Evolutionary conservation across 176 grass and related monocot species (phyloP), one percentile per base, ranked within the genome.

Genomic region (Themeda triandra): DNA sequence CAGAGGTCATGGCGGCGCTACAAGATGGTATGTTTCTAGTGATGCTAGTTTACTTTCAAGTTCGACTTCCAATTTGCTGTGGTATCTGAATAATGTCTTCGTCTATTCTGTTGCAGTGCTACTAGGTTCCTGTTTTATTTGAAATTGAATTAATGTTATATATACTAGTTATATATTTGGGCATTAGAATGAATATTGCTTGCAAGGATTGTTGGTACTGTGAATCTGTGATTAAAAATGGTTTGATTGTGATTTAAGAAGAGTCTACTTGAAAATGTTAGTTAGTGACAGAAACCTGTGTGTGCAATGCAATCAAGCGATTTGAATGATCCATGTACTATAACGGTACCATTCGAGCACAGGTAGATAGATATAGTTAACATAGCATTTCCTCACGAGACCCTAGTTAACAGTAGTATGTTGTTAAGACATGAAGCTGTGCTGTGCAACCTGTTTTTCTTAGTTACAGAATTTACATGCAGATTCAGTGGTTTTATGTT

Each of bases 1-100:
- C 92, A 35, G 95, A 98, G 89, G 79, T 95, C 29, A 98, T 93
- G 92, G 87, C 85, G 41, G 95, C 95, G 65, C 89, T 98, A 73
- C 95, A 98, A 93, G 95, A 95, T 70, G 92, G 95, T 98, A 95
- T 8, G 49, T 25, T 86, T 66, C 69, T 69, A 23, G 49, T n/a
- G 36, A 63, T 51, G 39, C 24, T 77, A 53, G 36, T 59, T 71
- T 71, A 25, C 23, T 25, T 65, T 59, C 2, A 42, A 62, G 41
- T 80, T 76, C 14, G 5, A 33, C 54, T 83, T 71, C 23, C 54
- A 53, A 53, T n/a, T 4, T 82, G 1, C 6, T 73, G 63, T 13
- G 36, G 7, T 59, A 37, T 64, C 65, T 1, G 2, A 28, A 28
- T 40, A 33, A 41, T 41, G 41, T 68, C 8, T 81, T 86, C 10